Evolutionary conservation across 2,329 filamentous ascomycete species (phyloP).

Genomic region (Sphaceloma murrayae): DNA sequence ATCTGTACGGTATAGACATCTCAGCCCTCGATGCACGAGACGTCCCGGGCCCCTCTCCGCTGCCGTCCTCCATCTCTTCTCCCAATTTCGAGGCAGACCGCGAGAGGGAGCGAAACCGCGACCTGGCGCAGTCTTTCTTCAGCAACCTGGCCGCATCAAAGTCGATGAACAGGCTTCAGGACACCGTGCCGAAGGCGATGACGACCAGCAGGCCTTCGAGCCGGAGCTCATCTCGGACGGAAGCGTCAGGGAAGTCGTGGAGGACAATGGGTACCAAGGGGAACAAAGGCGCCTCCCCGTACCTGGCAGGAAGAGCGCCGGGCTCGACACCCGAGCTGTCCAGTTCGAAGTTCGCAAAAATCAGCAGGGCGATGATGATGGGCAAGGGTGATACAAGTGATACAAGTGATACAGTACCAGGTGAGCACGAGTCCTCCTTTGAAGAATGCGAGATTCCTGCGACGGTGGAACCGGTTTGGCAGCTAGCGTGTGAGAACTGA

Average conservation of each 20-base stretch:
- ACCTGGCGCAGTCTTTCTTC: slow-evolving; percentile 18
- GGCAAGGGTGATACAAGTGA: too few relatives aligned
- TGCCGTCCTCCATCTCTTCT: slow-evolving; percentile 25
- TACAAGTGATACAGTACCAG: slow-evolving; percentile 2
- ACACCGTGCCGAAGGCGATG: slow-evolving; percentile 10
- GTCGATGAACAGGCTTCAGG: slow-evolving; percentile 19
- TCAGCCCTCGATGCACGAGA: slow-evolving; percentile 28
- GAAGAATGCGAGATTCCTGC: too few relatives aligned
- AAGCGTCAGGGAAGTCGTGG: slow-evolving; percentile 21
- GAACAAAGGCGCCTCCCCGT: slow-evolving; percentile 21
- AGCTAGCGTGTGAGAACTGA: slow-evolving; percentile 13
- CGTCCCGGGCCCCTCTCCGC: slow-evolving; percentile 23
- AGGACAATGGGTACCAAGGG: slow-evolving; percentile 24
- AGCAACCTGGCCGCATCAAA: slow-evolving; percentile 18
- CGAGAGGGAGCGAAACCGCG: slow-evolving; percentile 15
- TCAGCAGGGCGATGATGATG: slow-evolving; percentile 8
- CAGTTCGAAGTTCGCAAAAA: slow-evolving; percentile 4
- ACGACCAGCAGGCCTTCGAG: slow-evolving; percentile 16
- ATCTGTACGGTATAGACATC: slow-evolving; percentile 30
- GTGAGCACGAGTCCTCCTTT: slow-evolving; percentile 3
- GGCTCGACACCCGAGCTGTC: slow-evolving; percentile 40
- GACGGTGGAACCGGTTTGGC: slow-evolving; percentile 9
- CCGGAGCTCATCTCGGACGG: slow-evolving; percentile 10
- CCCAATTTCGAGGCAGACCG: slow-evolving; percentile 17
- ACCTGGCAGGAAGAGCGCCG: slow-evolving; percentile 30